Base-by-base conservation (phyloP, 768 basidiomycete species). In the Hemileccinum impolitum region DNA sequence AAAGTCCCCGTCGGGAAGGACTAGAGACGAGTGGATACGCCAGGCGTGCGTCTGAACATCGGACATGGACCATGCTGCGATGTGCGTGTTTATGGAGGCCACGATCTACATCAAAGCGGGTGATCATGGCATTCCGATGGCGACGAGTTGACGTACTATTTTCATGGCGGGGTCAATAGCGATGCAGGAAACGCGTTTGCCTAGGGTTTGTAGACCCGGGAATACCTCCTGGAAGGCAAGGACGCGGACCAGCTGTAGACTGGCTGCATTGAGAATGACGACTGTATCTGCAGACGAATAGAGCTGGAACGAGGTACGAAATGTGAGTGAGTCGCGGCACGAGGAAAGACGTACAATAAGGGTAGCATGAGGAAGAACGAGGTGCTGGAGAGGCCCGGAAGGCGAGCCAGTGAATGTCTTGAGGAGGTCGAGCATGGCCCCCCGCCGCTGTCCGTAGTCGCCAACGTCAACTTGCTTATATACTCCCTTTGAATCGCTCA, bases 191-290 rank as follows among this genome's bases (percentile, higher is more conserved):
- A 91, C 77, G 31, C 61, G 64, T 45, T 75, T 72, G 23, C 67
- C 65, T 11, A 68, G 57, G 48, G 76, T 70, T 9, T 67, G 67
- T 12, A 72, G 59, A n/a, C 78, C 76, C 6, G 90, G 88, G 62
- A 90, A 92, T 6, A 84, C 87, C 62, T 92, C 88, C 73, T 80
- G 85, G 59, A 92, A 88, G 28, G 84, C 80, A 19, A 93, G 79
- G 39, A 86, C 79, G 51, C 85, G 83, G 49, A 84, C 65, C 39
- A 92, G 74, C 15, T 72, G 65, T 30, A 91, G 79, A 14, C 72
- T 75, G 48, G 71, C 76, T n/a, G 89, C 85, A 73, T 90, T 73
- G 58, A 88, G 78, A 38, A 91, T 70, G 48, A 90, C 74, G 53
- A 91, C 65, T 3, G 82, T 75, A 61, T 88, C 81, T 32, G 80